Base-by-base conservation (phyloP, 331 rosid genomes). In the Cydonia oblonga region DNA sequence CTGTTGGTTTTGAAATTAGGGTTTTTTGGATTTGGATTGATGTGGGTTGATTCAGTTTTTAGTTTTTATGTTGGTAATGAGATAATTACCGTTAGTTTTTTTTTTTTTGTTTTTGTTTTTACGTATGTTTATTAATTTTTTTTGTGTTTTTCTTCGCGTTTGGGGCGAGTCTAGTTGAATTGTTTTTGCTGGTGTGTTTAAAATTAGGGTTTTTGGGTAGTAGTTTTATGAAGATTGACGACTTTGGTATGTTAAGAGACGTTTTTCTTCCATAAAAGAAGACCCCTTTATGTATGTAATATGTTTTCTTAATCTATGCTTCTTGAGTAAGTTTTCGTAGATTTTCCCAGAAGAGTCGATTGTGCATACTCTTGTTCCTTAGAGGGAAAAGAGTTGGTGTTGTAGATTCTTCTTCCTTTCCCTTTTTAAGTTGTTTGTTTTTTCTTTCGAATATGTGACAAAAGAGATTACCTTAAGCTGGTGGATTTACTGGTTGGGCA, bases 391-490 rank as follows among this genome's bases (percentile, higher is more conserved):
- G 8, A 38, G 42, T 44, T 18, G 7, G 10, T 44, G 69, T 25
- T 42, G 71, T 40, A 25, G 57, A 22, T 22, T 38, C 10, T 53
- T 52, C 64, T 59, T 25, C 12, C 12, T 4, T 26, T 46, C 29
- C 10, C 29, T 68, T 51, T 22, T 70, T 3, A 16, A 64, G 7
- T 38, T 30, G 11, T 4, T 64, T 64, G 2, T 4, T 19, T 6
- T 1, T 30, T 40, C 0, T 19, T 32, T 28, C 2, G 35, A 33
- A 69, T 69, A 30, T 38, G 44, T 38, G 44, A 25, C 15, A 10
- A 49, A 49, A 68, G 24, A 12, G 49, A 69, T 30, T 58, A 52
- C 73, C 44, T 32, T 58, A 69, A 69, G 64, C 73, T 70, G 74
- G 53, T 70, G 53, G 46, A 53, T 26, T 30, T 69, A 30, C 26